These are phyloP conservation scores for Eucalyptus polyanthemos DNA, from an alignment of 345 rosid genomes.

Conservation along the genomic window DNA sequence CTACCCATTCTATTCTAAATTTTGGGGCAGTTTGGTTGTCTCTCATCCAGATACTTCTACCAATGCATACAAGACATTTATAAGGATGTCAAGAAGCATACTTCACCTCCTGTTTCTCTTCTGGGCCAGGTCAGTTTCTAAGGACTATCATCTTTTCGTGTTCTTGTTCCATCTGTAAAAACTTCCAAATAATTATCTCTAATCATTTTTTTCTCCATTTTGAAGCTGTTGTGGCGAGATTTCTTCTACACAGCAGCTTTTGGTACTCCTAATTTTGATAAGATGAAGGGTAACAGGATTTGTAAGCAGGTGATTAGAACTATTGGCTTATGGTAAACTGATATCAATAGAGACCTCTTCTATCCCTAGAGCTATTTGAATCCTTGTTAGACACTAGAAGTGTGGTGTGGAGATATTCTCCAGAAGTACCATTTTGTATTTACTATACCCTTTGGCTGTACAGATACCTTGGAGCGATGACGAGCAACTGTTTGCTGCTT, in stretches of 20 bases:
- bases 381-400: neutral
- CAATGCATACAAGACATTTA: conserved; percentile 63
- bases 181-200: neutral
- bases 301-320: conserved; percentile 70
- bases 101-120: conserved; percentile 92
- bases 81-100: conserved; percentile 49
- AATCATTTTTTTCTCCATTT: neutral
- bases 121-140: conserved; percentile 63
- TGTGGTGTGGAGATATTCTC: neutral
- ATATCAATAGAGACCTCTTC: neutral
- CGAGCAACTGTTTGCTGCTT: conserved; percentile 57
- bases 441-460: neutral
- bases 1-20: neutral
- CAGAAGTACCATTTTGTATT: neutral
- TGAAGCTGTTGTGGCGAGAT: conserved; percentile 84
- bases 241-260: conserved; percentile 85
- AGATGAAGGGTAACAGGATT: conserved; percentile 68
- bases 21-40: conserved; percentile 83
- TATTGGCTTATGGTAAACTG: neutral
- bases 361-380: neutral
- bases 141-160: neutral
- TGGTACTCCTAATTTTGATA: conserved; percentile 82
- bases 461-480: conserved; percentile 93
- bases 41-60: conserved; percentile 90
- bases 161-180: neutral